Evolutionary conservation across 2,329 filamentous ascomycete genomes (phyloP), one percentile per base, ranked within the genome.

Genomic region (Ophiostoma sp.): DNA sequence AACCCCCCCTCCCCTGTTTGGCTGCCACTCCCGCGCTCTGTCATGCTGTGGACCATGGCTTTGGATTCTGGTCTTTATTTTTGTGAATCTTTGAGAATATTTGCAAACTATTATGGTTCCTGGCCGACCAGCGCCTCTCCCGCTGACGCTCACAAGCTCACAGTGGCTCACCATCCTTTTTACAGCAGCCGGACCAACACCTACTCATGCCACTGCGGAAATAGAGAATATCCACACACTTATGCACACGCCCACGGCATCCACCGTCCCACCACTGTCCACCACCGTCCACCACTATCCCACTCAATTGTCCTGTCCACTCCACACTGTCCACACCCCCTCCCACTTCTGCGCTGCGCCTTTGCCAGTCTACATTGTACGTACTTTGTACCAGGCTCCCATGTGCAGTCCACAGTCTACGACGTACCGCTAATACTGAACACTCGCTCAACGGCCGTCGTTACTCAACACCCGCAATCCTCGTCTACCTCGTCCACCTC

Each of bases 371-470:
- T 64, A 27, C 27, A n/a, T 15, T 39, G 67, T 67, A 62, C 74
- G 27, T 31, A 11, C 39, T 41, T 13, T 15, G 75, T 75, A 75
- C 70, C 74, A 75, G 75, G 69, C 66, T 44, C 6, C 44, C 44
- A 48, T 48, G 44, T n/a, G 17, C 44, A 48, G 41, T 48, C 15
- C 1, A 20, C 41, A 48, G 44, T 48, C 44, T 48, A 48, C 44
- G 44, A 48, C 44, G 44, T 48, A 48, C 44, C 6, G 44, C 17
- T 48, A 48, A n/a, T 48, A 48, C 44, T 48, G 44, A 57, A 57
- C n/a, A 57, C n/a, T 17, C 15, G 20, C 27, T 62, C 57, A 33
- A 62, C 57, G 57, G 57, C 57, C 57, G 15, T 62, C 57, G 57
- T 31, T 27, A 31, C 54, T 60, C 27, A 31, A 23, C 31, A 15